Conservation (phyloP, 2,329 filamentous ascomycete genomes). For the Verticillium klebahnii region DNA sequence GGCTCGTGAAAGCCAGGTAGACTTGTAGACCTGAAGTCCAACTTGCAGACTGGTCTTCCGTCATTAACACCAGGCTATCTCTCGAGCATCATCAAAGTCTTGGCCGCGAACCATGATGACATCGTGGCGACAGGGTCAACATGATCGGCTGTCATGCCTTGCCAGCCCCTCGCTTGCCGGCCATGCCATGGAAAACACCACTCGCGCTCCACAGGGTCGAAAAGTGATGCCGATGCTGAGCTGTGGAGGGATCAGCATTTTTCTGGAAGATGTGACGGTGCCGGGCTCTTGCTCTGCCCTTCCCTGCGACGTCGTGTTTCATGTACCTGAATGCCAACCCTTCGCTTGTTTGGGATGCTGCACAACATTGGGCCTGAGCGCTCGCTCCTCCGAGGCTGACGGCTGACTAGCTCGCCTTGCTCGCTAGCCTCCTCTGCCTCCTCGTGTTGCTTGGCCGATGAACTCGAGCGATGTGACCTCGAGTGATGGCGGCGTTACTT, state of each 20-base stretch:
- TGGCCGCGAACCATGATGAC: background rate
- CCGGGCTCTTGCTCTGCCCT: background rate
- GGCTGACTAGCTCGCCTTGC: background rate
- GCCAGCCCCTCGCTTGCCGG: background rate
- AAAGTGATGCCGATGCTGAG: constrained; percentile 8
- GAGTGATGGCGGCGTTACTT: background rate
- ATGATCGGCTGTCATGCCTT: background rate
- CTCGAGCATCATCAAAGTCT: background rate
- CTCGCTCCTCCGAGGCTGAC: background rate
- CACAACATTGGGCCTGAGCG: constrained; percentile 14
- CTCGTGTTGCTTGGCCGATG: background rate
- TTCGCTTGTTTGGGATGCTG: constrained; percentile 21
- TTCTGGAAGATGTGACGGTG: constrained; percentile 17
- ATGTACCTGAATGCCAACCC: constrained; percentile 18
- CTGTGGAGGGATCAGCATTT: constrained; percentile 7
- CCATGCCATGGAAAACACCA: background rate
- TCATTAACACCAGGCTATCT: background rate
- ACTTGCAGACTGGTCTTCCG: background rate
- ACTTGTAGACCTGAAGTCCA: too few species aligned
- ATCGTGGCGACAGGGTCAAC: background rate
- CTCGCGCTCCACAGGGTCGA: background rate
- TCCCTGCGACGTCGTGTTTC: constrained; percentile 14
- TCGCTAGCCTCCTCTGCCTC: background rate
- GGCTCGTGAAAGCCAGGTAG: too few species aligned
- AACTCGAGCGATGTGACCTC: background rate